Percentiles rank a stretch among this genome's conserved stretches.
These are phyloP conservation scores for Priceomyces carsonii DNA, from an alignment of 805 yeast species.

Conservation along the genomic window DNA sequence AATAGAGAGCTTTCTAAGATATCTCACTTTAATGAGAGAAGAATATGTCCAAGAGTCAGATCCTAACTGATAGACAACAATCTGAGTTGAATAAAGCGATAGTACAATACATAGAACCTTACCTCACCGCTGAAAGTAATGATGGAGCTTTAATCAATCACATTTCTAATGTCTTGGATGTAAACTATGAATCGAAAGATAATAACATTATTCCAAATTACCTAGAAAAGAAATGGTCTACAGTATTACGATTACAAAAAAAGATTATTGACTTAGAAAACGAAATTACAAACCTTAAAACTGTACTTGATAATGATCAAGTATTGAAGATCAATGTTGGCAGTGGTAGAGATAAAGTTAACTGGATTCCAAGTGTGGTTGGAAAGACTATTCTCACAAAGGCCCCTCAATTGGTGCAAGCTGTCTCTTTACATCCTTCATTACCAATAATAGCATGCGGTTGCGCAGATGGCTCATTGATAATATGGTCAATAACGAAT, in stretches of 20 bases:
- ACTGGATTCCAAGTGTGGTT: slow-evolving; percentile 64
- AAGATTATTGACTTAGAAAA: slow-evolving; percentile 69
- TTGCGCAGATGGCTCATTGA: slow-evolving; percentile 69
- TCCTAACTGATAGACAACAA: slow-evolving; percentile 45
- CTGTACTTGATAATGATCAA: slow-evolving; percentile 38
- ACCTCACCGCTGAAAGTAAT: slow-evolving; percentile 20
- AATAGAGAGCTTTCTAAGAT: not conserved
- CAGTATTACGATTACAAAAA: slow-evolving; percentile 78
- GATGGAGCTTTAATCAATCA: slow-evolving; percentile 14
- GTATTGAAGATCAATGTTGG: slow-evolving; percentile 4
- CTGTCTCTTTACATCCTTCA: slow-evolving; percentile 73
- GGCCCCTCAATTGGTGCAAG: slow-evolving; percentile 53
- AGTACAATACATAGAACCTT: slow-evolving; percentile 47
- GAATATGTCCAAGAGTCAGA: slow-evolving; percentile 8
- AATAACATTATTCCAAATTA: slow-evolving; percentile 35
- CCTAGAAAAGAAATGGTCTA: slow-evolving; percentile 83
- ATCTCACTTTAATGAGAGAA: not conserved
- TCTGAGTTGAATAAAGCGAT: slow-evolving; percentile 49
- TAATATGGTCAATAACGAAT: slow-evolving; percentile 64
- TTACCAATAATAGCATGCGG: slow-evolving; percentile 66
- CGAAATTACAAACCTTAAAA: slow-evolving; percentile 50
- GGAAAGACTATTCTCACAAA: slow-evolving; percentile 54
- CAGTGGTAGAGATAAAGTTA: slow-evolving; percentile 29
- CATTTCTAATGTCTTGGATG: slow-evolving; percentile 15
- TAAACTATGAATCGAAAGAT: slow-evolving; percentile 13